Evolutionary conservation across 2,329 filamentous ascomycete genomes (phyloP).

Genomic region (Akanthomyces dipterigenus): DNA sequence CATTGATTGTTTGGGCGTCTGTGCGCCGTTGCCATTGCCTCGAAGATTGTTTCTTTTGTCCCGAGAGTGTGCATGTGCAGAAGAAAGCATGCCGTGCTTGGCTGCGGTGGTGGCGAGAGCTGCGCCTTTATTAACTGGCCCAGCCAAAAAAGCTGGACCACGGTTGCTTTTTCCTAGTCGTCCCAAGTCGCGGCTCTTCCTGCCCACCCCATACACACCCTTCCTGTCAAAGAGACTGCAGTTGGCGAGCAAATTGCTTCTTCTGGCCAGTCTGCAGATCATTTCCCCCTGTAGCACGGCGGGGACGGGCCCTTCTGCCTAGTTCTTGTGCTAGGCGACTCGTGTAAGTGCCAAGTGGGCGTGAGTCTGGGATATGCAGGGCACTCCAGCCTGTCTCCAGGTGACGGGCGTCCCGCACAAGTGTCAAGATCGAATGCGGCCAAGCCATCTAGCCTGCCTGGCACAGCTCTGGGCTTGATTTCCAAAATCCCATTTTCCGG

Average conservation of each 20-base stretch:
- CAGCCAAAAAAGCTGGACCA: background rate
- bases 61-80: background rate
- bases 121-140: background rate
- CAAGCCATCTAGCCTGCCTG: too few species aligned
- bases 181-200: background rate
- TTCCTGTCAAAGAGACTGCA: too few species aligned
- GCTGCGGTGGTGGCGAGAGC: background rate
- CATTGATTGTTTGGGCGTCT: background rate
- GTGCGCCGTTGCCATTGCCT: background rate
- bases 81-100: background rate
- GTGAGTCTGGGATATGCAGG: background rate
- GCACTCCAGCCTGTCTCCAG: background rate
- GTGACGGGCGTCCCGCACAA: background rate
- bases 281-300: background rate
- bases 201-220: too few species aligned
- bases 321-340: background rate
- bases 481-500: background rate
- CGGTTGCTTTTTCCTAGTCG: background rate
- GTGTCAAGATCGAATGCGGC: background rate
- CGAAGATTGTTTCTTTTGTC: too few species aligned
- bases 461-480: background rate
- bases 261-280: background rate
- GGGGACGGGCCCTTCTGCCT: background rate
- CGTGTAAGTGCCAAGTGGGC: slow-evolving; percentile 7
- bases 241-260: background rate